These are phyloP conservation scores for Nannochloropsis granulata DNA, from an alignment of 108 stramenopile genomes.

Conservation along the genomic window DNA sequence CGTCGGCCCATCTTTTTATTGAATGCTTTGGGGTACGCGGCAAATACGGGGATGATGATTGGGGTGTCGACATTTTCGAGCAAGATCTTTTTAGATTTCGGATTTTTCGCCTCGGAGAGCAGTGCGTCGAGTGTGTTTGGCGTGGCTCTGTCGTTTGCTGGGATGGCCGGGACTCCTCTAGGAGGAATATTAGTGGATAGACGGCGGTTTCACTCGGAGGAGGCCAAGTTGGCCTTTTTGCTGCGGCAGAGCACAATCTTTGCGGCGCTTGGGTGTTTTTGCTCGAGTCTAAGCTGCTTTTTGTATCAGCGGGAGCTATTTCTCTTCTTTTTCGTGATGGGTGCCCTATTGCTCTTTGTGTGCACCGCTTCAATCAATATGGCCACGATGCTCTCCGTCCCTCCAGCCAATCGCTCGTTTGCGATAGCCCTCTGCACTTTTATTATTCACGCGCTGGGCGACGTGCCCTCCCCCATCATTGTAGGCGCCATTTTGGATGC, in stretches of 20 bases:
- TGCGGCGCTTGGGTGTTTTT: neutral
- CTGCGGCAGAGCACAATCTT: neutral
- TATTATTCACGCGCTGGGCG: conserved; percentile 34
- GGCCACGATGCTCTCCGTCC: conserved; percentile 33
- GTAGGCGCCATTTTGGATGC: conserved; percentile 12
- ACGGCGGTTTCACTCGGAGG: neutral
- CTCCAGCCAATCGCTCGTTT: conserved; percentile 18
- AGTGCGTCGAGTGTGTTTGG: conserved; percentile 32
- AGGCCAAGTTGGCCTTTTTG: neutral
- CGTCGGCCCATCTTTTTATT: conserved; percentile 6
- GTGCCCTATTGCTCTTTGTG: neutral
- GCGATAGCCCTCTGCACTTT: conserved; percentile 33
- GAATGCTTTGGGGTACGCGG: conserved; percentile 28
- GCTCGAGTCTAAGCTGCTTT: neutral
- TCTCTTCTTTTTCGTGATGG: neutral
- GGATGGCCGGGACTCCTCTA: conserved; percentile 32
- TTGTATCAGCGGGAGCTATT: neutral
- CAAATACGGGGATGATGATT: conserved; percentile 9
- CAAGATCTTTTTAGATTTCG: conserved; percentile 22
- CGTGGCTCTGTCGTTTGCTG: conserved; percentile 16
- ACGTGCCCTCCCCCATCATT: conserved; percentile 40
- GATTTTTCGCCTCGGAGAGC: neutral
- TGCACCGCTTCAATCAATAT: conserved; percentile 18
- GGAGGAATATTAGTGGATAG: conserved; percentile 35
- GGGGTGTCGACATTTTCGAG: conserved; percentile 35